Conservation (phyloP, 208 protist species). For the Acanthamoeba triangularis region DNA sequence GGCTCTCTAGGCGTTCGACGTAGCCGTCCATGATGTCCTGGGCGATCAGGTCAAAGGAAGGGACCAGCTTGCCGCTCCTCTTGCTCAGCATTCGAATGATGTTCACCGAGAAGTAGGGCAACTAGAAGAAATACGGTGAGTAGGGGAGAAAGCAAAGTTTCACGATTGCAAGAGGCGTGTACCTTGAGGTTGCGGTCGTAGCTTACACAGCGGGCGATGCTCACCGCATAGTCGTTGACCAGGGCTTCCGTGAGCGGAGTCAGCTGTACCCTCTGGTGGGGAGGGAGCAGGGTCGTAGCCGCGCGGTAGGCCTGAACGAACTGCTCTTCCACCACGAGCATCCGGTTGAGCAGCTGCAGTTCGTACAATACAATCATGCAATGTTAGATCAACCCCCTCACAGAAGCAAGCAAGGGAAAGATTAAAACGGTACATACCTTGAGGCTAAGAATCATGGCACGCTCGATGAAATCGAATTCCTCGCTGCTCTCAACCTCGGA, state of each 20-base stretch:
- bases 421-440: background rate
- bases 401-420: no score
- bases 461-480: background rate
- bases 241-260: slow-evolving; percentile 23
- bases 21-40: slow-evolving; percentile 43
- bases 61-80: slow-evolving; percentile 45
- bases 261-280: slow-evolving; percentile 21
- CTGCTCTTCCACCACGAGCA: slow-evolving; percentile 36
- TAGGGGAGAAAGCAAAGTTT: background rate
- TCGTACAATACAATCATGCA: no score
- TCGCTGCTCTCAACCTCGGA: background rate
- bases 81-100: slow-evolving; percentile 53
- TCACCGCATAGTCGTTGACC: slow-evolving; percentile 33
- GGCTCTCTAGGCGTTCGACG: background rate
- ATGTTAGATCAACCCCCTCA: background rate
- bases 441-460: slow-evolving; percentile 42
- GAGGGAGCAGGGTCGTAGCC: background rate
- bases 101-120: slow-evolving; percentile 45
- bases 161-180: background rate
- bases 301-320: background rate
- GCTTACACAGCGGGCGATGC: slow-evolving; percentile 59
- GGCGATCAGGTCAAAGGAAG: background rate
- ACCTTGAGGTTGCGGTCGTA: slow-evolving; percentile 62
- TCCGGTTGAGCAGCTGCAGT: slow-evolving; percentile 3
- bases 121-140: background rate